Percentiles rank a stretch among this genome's conserved stretches.
phyloP scores from a whole-genome alignment of 148 eudicot genomes.

The Chenopodium album region DNA sequence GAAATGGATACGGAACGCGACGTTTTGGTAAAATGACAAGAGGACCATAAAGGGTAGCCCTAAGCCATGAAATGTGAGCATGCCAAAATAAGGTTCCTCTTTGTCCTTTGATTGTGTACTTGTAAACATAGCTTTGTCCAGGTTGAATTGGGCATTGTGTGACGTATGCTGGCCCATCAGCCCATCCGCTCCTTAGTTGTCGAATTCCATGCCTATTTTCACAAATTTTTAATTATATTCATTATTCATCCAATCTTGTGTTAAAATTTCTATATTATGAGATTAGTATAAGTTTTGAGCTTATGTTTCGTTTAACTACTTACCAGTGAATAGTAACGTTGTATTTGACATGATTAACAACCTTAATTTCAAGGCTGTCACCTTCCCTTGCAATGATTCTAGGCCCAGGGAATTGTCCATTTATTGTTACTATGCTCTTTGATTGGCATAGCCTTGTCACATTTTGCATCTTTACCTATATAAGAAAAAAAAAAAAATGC shows the following conservation, averaged over 20 bases:
- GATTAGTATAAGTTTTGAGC: no score
- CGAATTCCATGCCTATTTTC: conserved; percentile 25
- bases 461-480: conserved; percentile 33
- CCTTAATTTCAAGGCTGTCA: conserved; percentile 31
- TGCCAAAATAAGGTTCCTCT: conserved; percentile 35
- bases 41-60: conserved; percentile 29
- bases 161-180: conserved; percentile 32
- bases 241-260: no score
- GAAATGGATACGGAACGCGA: conserved; percentile 25
- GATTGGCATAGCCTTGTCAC: conserved; percentile 31
- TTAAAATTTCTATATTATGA: no score
- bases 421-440: conserved; percentile 34
- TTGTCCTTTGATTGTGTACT: conserved; percentile 29
- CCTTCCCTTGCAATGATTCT: conserved; percentile 35
- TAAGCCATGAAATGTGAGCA: conserved; percentile 37
- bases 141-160: conserved; percentile 38
- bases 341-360: conserved; percentile 35
- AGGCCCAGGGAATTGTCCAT: conserved; percentile 36
- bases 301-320: neutral
- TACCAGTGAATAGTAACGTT: conserved; percentile 37
- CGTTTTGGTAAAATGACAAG: conserved; percentile 27
- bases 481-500: neutral
- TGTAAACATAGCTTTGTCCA: conserved; percentile 31
- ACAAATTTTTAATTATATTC: neutral
- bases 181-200: conserved; percentile 31